A percentile compares a stretch with the other conserved stretches of the same genome.
Conservation (phyloP, 306 rosid genomes). For the Cyclanthera cordifolia region DNA sequence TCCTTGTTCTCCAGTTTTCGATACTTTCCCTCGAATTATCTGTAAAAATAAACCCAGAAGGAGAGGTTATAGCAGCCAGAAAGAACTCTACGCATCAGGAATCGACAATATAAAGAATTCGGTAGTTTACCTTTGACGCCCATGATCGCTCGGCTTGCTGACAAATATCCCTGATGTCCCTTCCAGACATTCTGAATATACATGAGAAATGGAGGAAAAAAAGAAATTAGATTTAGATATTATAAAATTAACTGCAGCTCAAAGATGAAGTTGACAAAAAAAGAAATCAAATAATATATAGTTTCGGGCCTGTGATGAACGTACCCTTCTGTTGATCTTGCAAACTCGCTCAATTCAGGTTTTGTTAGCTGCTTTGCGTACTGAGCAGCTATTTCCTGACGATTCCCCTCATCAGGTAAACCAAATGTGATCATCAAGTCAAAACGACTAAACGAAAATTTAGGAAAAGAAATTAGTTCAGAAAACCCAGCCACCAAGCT, state of each 20-base stretch:
- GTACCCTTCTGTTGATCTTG: constrained; percentile 37
- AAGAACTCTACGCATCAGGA: not conserved
- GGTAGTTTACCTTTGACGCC: constrained; percentile 70
- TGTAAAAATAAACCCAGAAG: constrained; percentile 21
- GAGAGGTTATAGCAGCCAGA: not conserved
- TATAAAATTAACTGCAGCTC: not conserved
- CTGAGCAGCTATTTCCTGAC: constrained; percentile 65
- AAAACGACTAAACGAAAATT: constrained; percentile 44
- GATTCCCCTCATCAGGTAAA: constrained; percentile 67
- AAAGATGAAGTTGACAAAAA: not conserved
- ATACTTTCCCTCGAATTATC: constrained; percentile 46
- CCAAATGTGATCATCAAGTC: constrained; percentile 63
- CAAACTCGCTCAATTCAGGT: constrained; percentile 37
- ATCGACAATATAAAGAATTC: not conserved
- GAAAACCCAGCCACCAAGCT: constrained; percentile 4
- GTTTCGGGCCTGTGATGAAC: constrained; percentile 14
- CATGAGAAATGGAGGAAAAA: not conserved
- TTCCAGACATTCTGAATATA: constrained; percentile 79
- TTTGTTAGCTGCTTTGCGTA: constrained; percentile 65
- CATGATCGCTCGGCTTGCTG: constrained; percentile 89
- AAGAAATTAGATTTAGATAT: not conserved
- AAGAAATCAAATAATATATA: not conserved
- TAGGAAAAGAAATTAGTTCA: not conserved
- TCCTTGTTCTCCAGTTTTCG: constrained; percentile 26
- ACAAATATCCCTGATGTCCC: constrained; percentile 80